Evolutionary conservation across 148 eudicot species (phyloP).

Genomic region (Chenopodium formosanum): DNA sequence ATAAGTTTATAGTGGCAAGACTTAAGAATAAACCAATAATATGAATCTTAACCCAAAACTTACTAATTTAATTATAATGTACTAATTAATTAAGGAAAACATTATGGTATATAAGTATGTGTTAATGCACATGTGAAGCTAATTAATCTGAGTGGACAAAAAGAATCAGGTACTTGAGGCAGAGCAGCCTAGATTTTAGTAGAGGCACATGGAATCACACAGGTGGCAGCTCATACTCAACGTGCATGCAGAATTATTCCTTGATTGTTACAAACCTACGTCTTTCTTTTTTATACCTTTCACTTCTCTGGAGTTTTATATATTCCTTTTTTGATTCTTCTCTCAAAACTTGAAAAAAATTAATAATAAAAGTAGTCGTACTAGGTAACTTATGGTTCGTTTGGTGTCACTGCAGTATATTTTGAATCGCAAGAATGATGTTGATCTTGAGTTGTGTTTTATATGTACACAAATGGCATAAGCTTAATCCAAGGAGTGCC

Average conservation of each 20-base stretch:
- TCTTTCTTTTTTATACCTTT: no score
- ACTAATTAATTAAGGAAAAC: conserved; percentile 23
- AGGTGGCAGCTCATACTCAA: not conserved
- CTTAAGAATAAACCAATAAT: not conserved
- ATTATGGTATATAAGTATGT: conserved; percentile 24
- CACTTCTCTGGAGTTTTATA: no score
- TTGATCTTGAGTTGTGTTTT: no score
- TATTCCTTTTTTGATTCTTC: no score
- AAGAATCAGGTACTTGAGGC: not conserved
- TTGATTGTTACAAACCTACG: conserved; percentile 4
- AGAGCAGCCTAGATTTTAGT: no score
- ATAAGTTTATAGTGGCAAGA: not conserved
- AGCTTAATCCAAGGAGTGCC: no score
- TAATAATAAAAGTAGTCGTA: no score
- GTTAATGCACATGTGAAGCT: conserved; percentile 33
- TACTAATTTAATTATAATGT: conserved; percentile 27
- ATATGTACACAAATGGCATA: no score
- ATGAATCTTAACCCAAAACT: not conserved
- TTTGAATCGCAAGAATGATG: no score
- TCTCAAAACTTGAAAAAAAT: no score
- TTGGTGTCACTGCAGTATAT: no score
- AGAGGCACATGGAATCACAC: conserved; percentile 10
- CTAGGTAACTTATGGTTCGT: no score
- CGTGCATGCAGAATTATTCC: not conserved
- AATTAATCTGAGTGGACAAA: not conserved